Percentiles rank a stretch among this genome's conserved stretches.
Conservation (phyloP, 106 monocot species). For the Platanthera guangdongensis region DNA sequence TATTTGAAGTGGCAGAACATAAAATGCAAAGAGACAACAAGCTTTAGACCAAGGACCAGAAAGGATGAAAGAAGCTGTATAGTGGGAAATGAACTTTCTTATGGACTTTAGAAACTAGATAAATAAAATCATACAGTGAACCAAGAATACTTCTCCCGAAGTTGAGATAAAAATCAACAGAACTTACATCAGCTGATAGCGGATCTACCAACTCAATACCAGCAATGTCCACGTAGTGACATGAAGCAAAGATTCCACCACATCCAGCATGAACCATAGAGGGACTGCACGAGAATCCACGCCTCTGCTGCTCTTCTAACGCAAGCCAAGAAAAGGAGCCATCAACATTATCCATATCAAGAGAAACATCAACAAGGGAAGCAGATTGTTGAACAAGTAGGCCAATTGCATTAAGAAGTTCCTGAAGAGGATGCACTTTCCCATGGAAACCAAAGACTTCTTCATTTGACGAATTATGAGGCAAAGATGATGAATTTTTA, state of each 20-base stretch:
- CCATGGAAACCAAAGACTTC: conserved; percentile 22
- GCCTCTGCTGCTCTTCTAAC: conserved; percentile 70
- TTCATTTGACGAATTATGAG: conserved; percentile 23
- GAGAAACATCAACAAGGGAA: conserved; percentile 73
- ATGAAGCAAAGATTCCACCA: conserved; percentile 73
- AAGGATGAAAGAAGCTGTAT: background rate
- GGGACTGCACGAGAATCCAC: conserved; percentile 86
- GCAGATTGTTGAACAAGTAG: conserved; percentile 79
- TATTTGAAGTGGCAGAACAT: background rate
- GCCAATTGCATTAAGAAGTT: conserved; percentile 70
- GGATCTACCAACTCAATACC: conserved; percentile 78
- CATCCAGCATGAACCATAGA: conserved; percentile 91
- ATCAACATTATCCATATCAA: conserved; percentile 67
- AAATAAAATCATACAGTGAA: background rate
- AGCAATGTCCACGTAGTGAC: conserved; percentile 91
- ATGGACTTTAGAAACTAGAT: background rate
- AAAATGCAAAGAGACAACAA: background rate
- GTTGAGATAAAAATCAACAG: background rate
- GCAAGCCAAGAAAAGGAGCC: conserved; percentile 79
- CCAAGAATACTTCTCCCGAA: background rate
- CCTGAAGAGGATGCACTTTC: conserved; percentile 57
- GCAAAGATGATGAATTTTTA: conserved; percentile 37
- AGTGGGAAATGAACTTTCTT: background rate
- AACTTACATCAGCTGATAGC: conserved; percentile 82
- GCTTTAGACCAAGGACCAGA: background rate